These are phyloP conservation scores for Gymnopus androsaceus DNA, from an alignment of 1,284 basidiomycete species.

Conservation along the genomic window DNA sequence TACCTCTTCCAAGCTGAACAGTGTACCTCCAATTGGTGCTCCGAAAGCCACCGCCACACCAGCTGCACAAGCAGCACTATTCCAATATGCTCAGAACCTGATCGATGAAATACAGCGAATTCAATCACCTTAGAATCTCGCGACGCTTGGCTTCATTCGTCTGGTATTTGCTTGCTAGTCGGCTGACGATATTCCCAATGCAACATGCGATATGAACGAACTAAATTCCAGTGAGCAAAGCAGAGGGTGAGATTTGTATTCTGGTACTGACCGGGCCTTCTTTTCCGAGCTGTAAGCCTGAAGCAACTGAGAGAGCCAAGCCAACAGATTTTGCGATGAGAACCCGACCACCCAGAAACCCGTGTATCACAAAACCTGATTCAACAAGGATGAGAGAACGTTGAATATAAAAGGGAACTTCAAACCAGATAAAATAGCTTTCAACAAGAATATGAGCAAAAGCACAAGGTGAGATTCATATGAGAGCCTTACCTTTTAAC, in stretches of 20 bases:
- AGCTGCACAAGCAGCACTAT: conserved; percentile 85
- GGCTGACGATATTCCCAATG: conserved; percentile 92
- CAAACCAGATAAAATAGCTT: conserved; percentile 34
- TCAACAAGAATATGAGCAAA: too few species aligned
- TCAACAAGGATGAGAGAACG: conserved; percentile 5
- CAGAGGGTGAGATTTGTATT: not conserved
- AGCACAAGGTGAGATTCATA: too few species aligned
- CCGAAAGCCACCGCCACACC: conserved; percentile 92
- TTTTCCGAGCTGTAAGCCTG: conserved; percentile 88
- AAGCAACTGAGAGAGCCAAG: conserved; percentile 87
- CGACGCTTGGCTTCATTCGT: conserved; percentile 92
- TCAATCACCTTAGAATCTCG: conserved; percentile 70
- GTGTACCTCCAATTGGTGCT: conserved; percentile 89
- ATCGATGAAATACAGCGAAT: not conserved
- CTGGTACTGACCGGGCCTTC: conserved; percentile 72
- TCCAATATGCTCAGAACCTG: not conserved
- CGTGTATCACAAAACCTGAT: conserved; percentile 94
- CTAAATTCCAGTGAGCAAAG: not conserved
- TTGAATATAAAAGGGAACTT: conserved; percentile 11
- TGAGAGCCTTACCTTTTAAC: conserved; percentile 92
- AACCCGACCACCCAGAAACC: conserved; percentile 90
- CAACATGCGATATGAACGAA: conserved; percentile 97
- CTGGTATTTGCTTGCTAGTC: conserved; percentile 87
- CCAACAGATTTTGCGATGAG: conserved; percentile 92
- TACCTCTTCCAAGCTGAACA: conserved; percentile 93